Conservation (phyloP, 805 yeast species). For the Cyberlindnera amylophila region DNA sequence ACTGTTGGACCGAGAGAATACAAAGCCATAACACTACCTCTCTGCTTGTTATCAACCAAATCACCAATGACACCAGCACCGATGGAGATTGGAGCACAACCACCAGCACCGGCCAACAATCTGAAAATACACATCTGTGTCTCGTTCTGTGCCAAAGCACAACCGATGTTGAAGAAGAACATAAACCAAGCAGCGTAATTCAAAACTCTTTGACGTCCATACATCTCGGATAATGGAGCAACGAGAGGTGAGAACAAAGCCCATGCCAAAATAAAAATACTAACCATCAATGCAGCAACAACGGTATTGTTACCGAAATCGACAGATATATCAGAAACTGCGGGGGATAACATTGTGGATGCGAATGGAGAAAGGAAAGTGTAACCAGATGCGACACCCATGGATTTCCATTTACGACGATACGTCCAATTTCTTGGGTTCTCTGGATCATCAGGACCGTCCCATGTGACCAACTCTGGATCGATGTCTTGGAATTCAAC, state of each 20-base stretch:
- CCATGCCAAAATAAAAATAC: slow-evolving; percentile 62
- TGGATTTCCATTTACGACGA: slow-evolving; percentile 38
- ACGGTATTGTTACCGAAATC: slow-evolving; percentile 41
- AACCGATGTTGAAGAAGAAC: slow-evolving; percentile 49
- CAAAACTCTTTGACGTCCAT: slow-evolving; percentile 52
- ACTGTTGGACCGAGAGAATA: slow-evolving; percentile 47
- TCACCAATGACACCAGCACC: slow-evolving; percentile 71
- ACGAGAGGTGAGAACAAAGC: slow-evolving; percentile 57
- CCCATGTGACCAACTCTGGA: slow-evolving; percentile 69
- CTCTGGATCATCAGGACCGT: slow-evolving; percentile 53
- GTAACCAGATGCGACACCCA: slow-evolving; percentile 47
- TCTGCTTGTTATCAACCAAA: slow-evolving; percentile 45
- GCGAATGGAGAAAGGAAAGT: slow-evolving; percentile 60
- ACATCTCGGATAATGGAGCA: slow-evolving; percentile 60
- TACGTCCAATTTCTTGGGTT: slow-evolving; percentile 64
- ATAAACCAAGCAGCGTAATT: slow-evolving; percentile 47
- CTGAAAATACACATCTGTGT: slow-evolving; percentile 56
- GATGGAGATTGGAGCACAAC: slow-evolving; percentile 62
- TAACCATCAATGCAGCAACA: slow-evolving; percentile 45
- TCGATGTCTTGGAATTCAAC: slow-evolving; percentile 50
- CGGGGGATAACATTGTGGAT: slow-evolving; percentile 61
- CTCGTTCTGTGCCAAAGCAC: slow-evolving; percentile 51
- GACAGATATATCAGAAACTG: slow-evolving; percentile 43
- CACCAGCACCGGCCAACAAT: slow-evolving; percentile 63
- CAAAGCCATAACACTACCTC: slow-evolving; percentile 54